Evolutionary conservation across 768 basidiomycete genomes (phyloP), one percentile per base, ranked within the genome.

Genomic region (Leccinum barrowsii): DNA sequence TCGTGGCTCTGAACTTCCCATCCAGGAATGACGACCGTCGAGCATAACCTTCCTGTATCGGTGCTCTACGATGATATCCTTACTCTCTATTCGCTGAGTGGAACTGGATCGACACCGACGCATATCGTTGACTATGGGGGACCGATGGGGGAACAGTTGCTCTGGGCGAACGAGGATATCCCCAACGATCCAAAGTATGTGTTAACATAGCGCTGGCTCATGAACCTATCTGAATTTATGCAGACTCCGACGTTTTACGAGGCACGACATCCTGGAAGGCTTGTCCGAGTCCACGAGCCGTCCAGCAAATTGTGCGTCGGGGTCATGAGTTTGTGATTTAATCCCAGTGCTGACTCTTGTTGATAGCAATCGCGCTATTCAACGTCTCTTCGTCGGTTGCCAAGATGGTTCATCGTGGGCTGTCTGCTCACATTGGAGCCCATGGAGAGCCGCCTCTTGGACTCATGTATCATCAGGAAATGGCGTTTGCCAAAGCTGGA

Each of bases 121-220:
- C 89, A 90, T 61, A 72, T 89, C 30, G 89, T 90, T 24, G 85
- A 89, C 65, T 90, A 90, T 66, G 89, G 89, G n/a, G 89, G 89
- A 19, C 77, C 76, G 2, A 80, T 70, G 67, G 89, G 88, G 4
- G 88, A 90, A 61, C 81, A 90, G 61, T 72, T 77, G 55, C 77
- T 90, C 12, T 90, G 88, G 87, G 85, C 86, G 4, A 77, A 68
- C 2, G 75, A 81, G 37, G 83, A 89, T 69, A 71, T 89, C 3
- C 85, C 87, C 10, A 83, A 85, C 59, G 82, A 89, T 72, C 76
- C 81, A 12, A 90, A 89, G 88, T 88, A 70, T 3, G 75, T 67
- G 8, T 42, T 51, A 34, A 12, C 24, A 5, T 44, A 46, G 13
- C 11, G 5, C 50, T 26, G 21, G 35, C 50, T 3, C 48, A 28